Evolutionary conservation across 2,329 filamentous ascomycete genomes (phyloP).

Genomic region (Sporothrix dimorphospora): DNA sequence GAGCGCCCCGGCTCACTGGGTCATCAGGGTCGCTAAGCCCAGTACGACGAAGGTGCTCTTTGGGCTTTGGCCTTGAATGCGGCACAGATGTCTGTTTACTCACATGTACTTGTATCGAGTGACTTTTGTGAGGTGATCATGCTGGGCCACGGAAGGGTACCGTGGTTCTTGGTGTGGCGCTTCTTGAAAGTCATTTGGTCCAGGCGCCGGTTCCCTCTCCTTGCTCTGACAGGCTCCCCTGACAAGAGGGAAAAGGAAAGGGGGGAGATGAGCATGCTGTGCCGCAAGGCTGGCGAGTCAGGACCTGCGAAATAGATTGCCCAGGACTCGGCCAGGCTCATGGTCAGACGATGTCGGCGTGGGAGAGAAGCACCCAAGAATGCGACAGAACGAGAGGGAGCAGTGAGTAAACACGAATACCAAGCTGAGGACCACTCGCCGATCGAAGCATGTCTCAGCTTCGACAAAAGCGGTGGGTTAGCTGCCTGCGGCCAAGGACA

Average conservation of each 20-base stretch:
- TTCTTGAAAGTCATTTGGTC: not conserved
- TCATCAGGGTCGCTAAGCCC: slow-evolving; percentile 1
- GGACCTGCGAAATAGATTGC: not conserved
- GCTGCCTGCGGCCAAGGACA: not conserved
- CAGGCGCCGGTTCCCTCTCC: not conserved
- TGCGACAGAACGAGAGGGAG: not conserved
- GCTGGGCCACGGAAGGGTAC: not conserved
- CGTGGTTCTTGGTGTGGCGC: not conserved
- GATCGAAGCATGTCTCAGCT: slow-evolving; percentile 17
- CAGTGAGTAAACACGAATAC: not conserved
- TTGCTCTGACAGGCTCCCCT: not conserved
- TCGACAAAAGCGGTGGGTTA: not conserved
- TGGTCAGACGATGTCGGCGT: slow-evolving; percentile 18
- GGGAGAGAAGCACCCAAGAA: not conserved
- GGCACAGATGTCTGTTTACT: not conserved
- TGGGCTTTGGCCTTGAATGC: not conserved
- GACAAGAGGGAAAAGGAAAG: not conserved
- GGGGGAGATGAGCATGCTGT: not conserved
- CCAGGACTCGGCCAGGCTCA: not conserved
- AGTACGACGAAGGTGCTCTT: not conserved
- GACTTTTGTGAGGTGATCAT: not conserved
- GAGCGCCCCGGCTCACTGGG: not conserved
- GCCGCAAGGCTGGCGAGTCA: slow-evolving; percentile 28
- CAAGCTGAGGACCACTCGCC: slow-evolving; percentile 1
- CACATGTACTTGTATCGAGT: not conserved